phyloP scores from a whole-genome alignment of 768 basidiomycete genomes.

The Phlebiopsis flavidoalba region DNA sequence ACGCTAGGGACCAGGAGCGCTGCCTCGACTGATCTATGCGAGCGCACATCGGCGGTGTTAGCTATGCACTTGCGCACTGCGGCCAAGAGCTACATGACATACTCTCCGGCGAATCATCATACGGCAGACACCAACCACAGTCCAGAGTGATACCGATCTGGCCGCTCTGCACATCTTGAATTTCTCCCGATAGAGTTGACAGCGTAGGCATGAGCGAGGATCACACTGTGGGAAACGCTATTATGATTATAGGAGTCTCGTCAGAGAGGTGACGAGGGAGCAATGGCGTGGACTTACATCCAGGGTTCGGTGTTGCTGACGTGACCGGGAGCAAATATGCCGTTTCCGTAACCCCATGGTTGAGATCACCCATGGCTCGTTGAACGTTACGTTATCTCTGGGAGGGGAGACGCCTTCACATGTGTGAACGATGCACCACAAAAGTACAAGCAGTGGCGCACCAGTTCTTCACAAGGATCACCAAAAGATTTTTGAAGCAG shows the following conservation, averaged over 20 bases:
- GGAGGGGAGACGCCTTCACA: too few species aligned
- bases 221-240: slow-evolving; percentile 63
- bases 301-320: slow-evolving; percentile 68
- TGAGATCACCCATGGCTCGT: slow-evolving; percentile 72
- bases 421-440: slow-evolving; percentile 4
- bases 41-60: not conserved
- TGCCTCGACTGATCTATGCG: slow-evolving; percentile 32
- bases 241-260: not conserved
- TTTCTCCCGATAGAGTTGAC: slow-evolving; percentile 58
- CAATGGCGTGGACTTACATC: slow-evolving; percentile 42
- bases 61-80: not conserved
- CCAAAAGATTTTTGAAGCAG: slow-evolving; percentile 72
- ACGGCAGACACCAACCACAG: slow-evolving; percentile 72
- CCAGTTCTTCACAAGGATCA: slow-evolving; percentile 74
- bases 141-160: slow-evolving; percentile 78
- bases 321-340: slow-evolving; percentile 67
- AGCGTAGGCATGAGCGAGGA: slow-evolving; percentile 65
- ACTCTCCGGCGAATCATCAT: slow-evolving; percentile 66
- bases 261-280: slow-evolving; percentile 4
- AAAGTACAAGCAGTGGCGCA: slow-evolving; percentile 15
- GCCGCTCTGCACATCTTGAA: slow-evolving; percentile 58
- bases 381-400: too few species aligned
- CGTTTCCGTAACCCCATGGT: slow-evolving; percentile 67
- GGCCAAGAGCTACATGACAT: slow-evolving; percentile 19
- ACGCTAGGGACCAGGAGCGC: slow-evolving; percentile 37